These are phyloP conservation scores for Kernera saxatilis DNA, from an alignment of 345 rosid genomes.

Conservation along the genomic window DNA sequence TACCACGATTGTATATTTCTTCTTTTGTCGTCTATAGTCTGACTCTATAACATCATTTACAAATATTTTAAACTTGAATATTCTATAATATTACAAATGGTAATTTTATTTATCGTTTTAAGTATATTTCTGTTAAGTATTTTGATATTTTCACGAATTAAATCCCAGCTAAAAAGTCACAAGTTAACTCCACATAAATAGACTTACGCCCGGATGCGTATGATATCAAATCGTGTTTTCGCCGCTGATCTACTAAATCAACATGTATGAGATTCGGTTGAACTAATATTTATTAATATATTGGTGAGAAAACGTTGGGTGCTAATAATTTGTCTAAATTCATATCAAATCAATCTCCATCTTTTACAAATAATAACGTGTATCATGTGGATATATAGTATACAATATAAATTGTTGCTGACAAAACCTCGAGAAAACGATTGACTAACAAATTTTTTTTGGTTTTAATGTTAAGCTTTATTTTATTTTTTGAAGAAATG, in stretches of 20 bases:
- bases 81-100: too few relatives aligned
- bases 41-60: too few relatives aligned
- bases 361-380: slow-evolving; percentile 14
- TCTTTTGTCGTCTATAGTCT: too few relatives aligned
- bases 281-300: not conserved
- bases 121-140: not conserved
- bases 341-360: slow-evolving; percentile 5
- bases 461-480: too few relatives aligned
- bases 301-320: not conserved
- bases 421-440: slow-evolving; percentile 5
- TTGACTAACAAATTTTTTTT: not conserved
- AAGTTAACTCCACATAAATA: not conserved
- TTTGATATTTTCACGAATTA: not conserved
- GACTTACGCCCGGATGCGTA: not conserved
- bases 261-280: not conserved
- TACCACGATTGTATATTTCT: not conserved
- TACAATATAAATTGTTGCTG: not conserved
- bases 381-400: slow-evolving; percentile 7
- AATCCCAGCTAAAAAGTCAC: not conserved
- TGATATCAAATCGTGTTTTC: not conserved
- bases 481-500: too few relatives aligned
- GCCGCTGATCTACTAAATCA: not conserved
- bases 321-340: not conserved
- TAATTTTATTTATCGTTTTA: too few relatives aligned
- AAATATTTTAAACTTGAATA: too few relatives aligned